Conservation (phyloP, 257 asterid species). For the Solanum pennellii region DNA sequence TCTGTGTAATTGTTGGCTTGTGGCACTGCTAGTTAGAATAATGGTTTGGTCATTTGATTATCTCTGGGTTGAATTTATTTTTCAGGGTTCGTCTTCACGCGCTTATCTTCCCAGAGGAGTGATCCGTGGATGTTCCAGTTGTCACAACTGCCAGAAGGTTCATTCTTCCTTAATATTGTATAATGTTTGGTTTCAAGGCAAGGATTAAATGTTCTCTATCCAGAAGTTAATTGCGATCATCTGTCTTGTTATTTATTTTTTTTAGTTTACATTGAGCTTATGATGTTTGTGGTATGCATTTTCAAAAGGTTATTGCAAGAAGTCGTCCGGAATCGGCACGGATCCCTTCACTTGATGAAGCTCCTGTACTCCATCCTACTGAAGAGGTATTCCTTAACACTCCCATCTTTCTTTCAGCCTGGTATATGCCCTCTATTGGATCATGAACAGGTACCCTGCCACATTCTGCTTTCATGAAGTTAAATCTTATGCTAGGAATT, state of each 20-base stretch:
- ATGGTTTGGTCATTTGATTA: not conserved
- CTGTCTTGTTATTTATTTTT: not conserved
- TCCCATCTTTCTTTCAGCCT: not conserved
- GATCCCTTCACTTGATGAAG: constrained; percentile 54
- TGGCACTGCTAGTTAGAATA: not conserved
- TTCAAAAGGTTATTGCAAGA: constrained; percentile 54
- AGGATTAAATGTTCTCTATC: not conserved
- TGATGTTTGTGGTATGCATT: not conserved
- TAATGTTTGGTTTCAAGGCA: not conserved
- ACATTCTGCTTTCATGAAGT: constrained; percentile 22
- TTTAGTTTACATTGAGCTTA: not conserved
- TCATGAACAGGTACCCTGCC: not conserved
- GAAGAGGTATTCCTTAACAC: constrained; percentile 46
- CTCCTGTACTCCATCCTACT: constrained; percentile 62
- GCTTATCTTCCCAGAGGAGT: constrained; percentile 64
- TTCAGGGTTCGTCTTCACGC: constrained; percentile 31
- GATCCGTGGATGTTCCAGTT: constrained; percentile 56
- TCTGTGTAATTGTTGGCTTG: not conserved
- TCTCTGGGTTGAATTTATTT: not conserved
- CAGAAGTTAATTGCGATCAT: not conserved
- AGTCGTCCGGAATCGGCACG: constrained; percentile 48
- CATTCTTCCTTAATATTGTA: not conserved
- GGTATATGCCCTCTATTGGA: not conserved
- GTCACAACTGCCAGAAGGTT: constrained; percentile 53
- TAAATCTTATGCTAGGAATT: constrained; percentile 61